phyloP scores from a whole-genome alignment of 179 eudicot genomes.

The Beta corolliflora region DNA sequence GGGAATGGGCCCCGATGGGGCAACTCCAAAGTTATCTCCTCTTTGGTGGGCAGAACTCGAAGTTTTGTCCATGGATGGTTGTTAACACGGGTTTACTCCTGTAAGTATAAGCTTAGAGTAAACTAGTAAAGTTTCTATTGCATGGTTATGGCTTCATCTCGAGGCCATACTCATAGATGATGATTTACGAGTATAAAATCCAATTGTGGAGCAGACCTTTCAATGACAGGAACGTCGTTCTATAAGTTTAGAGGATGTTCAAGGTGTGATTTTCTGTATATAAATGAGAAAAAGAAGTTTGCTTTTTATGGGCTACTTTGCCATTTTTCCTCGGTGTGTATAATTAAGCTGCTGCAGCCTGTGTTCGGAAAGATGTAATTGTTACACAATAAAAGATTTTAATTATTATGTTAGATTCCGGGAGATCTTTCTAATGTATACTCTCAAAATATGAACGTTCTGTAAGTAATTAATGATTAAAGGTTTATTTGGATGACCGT shows the following conservation, averaged over 20 bases:
- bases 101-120: conserved; percentile 20
- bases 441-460: too few species aligned
- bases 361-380: neutral
- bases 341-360: neutral
- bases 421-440: too few species aligned
- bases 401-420: too few species aligned
- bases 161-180: conserved; percentile 13
- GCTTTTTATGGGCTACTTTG: neutral
- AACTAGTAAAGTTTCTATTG: conserved; percentile 1
- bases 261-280: conserved; percentile 21
- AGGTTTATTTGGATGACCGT: neutral
- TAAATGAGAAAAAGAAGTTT: conserved; percentile 12
- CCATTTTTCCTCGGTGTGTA: neutral
- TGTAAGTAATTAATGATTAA: too few species aligned
- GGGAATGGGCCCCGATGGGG: conserved; percentile 60
- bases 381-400: neutral
- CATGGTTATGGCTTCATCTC: conserved; percentile 26
- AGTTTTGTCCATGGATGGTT: conserved; percentile 50
- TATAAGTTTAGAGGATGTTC: neutral
- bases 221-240: neutral
- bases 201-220: conserved; percentile 2
- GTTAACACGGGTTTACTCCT: conserved; percentile 11
- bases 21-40: conserved; percentile 69
- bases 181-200: neutral
- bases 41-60: conserved; percentile 99